phyloP scores from a whole-genome alignment of 805 yeast species.

The Schwanniomyces pseudopolymorphus region DNA sequence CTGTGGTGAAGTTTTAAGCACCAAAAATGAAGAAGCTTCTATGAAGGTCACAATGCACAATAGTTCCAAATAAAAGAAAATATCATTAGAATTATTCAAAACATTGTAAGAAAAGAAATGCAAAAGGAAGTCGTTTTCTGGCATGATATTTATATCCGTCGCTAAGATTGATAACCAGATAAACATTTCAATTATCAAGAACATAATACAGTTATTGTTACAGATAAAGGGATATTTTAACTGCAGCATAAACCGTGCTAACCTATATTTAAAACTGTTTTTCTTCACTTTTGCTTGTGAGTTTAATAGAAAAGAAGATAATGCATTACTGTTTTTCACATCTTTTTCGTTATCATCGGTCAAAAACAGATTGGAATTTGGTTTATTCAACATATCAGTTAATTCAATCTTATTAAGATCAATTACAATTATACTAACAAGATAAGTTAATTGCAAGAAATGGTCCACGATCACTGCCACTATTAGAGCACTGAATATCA shows the following conservation, averaged over 20 bases:
- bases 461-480: conserved; percentile 58
- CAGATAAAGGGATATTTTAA: conserved; percentile 38
- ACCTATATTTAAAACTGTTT: conserved; percentile 20
- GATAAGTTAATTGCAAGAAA: conserved; percentile 59
- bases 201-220: conserved; percentile 25
- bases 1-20: conserved; percentile 18
- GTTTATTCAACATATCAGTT: conserved; percentile 45
- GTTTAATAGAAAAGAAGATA: conserved; percentile 23
- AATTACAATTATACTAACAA: conserved; percentile 63
- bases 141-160: conserved; percentile 13
- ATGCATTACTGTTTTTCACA: conserved; percentile 24
- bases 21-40: conserved; percentile 35
- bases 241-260: conserved; percentile 34
- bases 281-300: conserved; percentile 14
- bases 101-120: conserved; percentile 5
- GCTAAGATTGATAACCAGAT: conserved; percentile 14
- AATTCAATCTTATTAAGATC: conserved; percentile 66
- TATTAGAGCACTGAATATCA: conserved; percentile 19
- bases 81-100: conserved; percentile 37
- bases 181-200: conserved; percentile 17
- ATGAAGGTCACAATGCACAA: conserved; percentile 50
- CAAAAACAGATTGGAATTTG: neutral
- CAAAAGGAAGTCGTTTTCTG: neutral
- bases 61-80: conserved; percentile 57
- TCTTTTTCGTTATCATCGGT: neutral